Evolutionary conservation across 73 alveolate genomes (phyloP).

Genomic region (Paramecium biaurelia): DNA sequence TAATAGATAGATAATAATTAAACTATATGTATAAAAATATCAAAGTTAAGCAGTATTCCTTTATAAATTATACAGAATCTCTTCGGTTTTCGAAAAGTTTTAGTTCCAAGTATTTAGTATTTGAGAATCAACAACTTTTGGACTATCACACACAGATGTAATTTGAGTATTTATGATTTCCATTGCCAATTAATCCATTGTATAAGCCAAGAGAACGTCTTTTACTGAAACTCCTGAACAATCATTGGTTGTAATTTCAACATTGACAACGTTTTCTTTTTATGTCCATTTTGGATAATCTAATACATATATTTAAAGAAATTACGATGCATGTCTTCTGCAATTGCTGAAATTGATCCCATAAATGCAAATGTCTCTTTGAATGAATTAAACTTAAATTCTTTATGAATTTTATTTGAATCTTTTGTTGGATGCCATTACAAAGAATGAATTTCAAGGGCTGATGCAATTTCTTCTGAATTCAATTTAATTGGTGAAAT

Average conservation of each 20-base stretch:
- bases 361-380: slow-evolving; percentile 16
- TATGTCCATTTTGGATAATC: slow-evolving; percentile 21
- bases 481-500: neutral
- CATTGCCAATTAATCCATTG: neutral
- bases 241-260: neutral
- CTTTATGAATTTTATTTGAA: neutral
- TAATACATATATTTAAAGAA: neutral
- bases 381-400: neutral
- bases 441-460: neutral
- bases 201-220: neutral
- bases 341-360: neutral
- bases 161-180: neutral
- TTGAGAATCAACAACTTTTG: neutral
- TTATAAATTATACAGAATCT: neutral
- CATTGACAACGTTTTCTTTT: neutral
- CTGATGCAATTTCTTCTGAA: neutral
- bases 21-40: neutral
- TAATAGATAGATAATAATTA: neutral
- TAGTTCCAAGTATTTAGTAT: neutral
- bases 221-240: neutral
- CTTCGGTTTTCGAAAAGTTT: neutral
- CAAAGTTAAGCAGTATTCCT: neutral
- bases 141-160: neutral
- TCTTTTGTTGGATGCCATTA: neutral
- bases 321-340: slow-evolving; percentile 17